Evolutionary conservation across 441 rosid species (phyloP).

Genomic region (Gossypium trilobum): DNA sequence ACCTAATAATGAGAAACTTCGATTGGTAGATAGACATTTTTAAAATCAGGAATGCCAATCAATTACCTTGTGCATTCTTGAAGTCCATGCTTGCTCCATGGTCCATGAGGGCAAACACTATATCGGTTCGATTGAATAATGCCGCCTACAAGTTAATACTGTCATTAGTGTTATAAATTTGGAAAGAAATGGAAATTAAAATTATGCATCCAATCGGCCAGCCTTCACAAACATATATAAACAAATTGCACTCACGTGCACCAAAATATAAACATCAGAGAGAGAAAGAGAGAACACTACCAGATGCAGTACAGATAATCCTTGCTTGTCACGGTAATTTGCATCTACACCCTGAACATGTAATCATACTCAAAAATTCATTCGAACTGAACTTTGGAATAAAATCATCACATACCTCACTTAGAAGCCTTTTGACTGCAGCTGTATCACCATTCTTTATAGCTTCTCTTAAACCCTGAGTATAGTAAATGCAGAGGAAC

Average conservation of each 20-base stretch:
- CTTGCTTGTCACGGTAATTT: constrained; percentile 84
- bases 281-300: constrained; percentile 27
- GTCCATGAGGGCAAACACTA: constrained; percentile 72
- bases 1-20: background rate
- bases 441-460: constrained; percentile 76
- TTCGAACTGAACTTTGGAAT: constrained; percentile 1
- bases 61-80: constrained; percentile 81
- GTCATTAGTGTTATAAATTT: constrained; percentile 17
- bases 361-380: constrained; percentile 11
- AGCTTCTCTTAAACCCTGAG: constrained; percentile 86
- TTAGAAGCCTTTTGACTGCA: constrained; percentile 69
- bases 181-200: constrained; percentile 7
- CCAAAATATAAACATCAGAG: background rate
- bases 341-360: constrained; percentile 74
- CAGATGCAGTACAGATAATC: constrained; percentile 82
- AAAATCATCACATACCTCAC: constrained; percentile 43
- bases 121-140: constrained; percentile 67
- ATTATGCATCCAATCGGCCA: background rate
- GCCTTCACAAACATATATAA: background rate
- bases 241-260: background rate
- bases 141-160: constrained; percentile 50
- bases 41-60: constrained; percentile 3
- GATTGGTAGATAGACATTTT: background rate
- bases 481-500: constrained; percentile 15
- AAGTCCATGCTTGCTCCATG: constrained; percentile 65